Conservation (phyloP, 2,329 filamentous ascomycete genomes). For the Fusarium transvaalense region DNA sequence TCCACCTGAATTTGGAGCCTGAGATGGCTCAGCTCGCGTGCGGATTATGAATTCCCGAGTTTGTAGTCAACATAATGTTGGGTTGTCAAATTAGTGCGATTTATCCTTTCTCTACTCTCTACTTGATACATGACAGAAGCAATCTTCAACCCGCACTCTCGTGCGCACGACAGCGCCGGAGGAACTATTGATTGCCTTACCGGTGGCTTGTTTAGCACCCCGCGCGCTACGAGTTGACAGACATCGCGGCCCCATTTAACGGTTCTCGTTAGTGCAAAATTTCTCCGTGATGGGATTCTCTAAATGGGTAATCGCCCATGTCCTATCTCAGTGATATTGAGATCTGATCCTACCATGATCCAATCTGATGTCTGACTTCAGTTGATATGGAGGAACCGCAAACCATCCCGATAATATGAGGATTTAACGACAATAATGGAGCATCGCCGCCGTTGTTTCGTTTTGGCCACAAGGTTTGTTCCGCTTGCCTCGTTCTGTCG, state of each 20-base stretch:
- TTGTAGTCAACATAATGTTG: neutral
- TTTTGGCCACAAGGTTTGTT: slow-evolving; percentile 16
- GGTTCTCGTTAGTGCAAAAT: slow-evolving; percentile 12
- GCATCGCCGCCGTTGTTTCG: slow-evolving; percentile 18
- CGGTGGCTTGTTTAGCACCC: slow-evolving; percentile 28
- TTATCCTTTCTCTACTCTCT: neutral
- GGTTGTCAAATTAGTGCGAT: neutral
- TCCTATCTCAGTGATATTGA: neutral
- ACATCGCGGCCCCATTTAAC: slow-evolving; percentile 1
- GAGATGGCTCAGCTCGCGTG: neutral
- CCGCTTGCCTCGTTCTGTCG: slow-evolving; percentile 11
- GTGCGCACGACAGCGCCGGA: neutral
- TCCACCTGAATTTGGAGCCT: slow-evolving; percentile 44
- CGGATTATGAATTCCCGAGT: neutral
- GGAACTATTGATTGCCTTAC: slow-evolving; percentile 18
- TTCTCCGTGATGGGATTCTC: slow-evolving; percentile 6
- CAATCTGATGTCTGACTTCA: neutral
- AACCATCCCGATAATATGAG: neutral
- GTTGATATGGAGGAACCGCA: neutral
- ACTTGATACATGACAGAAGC: slow-evolving; percentile 1
- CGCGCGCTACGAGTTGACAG: slow-evolving; percentile 8
- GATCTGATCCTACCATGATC: neutral
- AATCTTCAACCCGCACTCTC: neutral
- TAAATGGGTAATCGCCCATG: neutral
- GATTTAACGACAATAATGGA: slow-evolving; percentile 11